Conservation (phyloP, 345 rosid genomes). For the Boechera retrofracta region DNA sequence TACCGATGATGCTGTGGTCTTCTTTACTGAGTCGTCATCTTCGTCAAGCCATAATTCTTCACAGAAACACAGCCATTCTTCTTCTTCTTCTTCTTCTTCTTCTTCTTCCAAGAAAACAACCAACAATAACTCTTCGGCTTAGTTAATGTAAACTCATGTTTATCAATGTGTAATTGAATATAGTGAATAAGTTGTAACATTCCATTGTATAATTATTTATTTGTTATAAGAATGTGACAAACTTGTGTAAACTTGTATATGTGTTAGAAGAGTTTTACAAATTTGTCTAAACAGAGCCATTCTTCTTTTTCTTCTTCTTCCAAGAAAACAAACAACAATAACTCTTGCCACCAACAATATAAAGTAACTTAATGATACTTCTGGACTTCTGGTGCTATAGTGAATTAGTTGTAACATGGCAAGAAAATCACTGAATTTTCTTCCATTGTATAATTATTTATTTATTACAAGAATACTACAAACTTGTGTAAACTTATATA, state of each 20-base stretch:
- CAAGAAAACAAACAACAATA: too few relatives aligned
- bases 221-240: neutral
- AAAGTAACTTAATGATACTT: too few relatives aligned
- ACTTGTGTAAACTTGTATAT: neutral
- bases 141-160: slow-evolving; percentile 13
- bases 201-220: slow-evolving; percentile 21
- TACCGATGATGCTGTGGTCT: slow-evolving; percentile 35
- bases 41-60: slow-evolving; percentile 38
- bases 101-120: slow-evolving; percentile 30
- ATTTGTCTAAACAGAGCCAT: neutral
- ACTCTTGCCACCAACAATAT: too few relatives aligned
- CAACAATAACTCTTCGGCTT: slow-evolving; percentile 22
- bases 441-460: too few relatives aligned
- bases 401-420: too few relatives aligned
- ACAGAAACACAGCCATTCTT: slow-evolving; percentile 37
- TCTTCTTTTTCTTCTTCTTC: too few relatives aligned
- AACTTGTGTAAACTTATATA: too few relatives aligned
- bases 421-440: too few relatives aligned
- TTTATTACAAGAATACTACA: too few relatives aligned
- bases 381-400: too few relatives aligned
- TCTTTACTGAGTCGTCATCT: slow-evolving; percentile 46
- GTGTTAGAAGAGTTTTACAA: neutral
- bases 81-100: slow-evolving; percentile 7
- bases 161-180: neutral
- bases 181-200: neutral